These are phyloP conservation scores for Sporisorium exsertum DNA, from an alignment of 1,284 basidiomycete species.

Conservation along the genomic window DNA sequence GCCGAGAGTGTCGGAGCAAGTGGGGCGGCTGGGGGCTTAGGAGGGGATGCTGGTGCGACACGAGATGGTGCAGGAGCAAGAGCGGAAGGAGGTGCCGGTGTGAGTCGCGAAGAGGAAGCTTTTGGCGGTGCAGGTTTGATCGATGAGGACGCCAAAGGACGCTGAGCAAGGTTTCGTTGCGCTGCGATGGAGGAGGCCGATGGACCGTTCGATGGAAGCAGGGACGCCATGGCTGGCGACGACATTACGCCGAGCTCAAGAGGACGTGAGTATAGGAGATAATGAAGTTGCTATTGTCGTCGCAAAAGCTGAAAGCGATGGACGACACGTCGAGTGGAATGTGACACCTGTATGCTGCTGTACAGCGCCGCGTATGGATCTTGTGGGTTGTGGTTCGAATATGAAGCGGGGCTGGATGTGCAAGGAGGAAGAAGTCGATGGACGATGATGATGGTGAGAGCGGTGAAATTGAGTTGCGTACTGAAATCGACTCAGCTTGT, in stretches of 20 bases:
- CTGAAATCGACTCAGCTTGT: constrained; percentile 14
- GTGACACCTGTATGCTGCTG: neutral
- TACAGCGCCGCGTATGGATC: neutral
- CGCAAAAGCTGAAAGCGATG: neutral
- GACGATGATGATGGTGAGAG: neutral
- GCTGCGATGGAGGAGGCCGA: constrained; percentile 16
- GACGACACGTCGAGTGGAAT: neutral
- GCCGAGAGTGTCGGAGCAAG: constrained; percentile 7
- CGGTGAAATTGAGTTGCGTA: neutral
- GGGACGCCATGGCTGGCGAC: constrained; percentile 31
- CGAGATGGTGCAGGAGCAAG: constrained; percentile 9
- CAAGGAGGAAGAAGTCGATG: neutral
- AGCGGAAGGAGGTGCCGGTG: constrained; percentile 6
- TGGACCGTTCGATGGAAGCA: constrained; percentile 22
- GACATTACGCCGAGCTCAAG: constrained; percentile 13
- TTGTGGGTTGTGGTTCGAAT: too few species aligned
- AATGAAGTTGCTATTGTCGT: neutral
- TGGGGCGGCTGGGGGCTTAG: constrained; percentile 9
- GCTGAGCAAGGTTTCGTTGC: constrained; percentile 25
- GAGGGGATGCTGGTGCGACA: constrained; percentile 7
- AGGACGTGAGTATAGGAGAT: neutral
- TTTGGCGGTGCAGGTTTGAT: constrained; percentile 13
- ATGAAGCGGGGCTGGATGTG: neutral
- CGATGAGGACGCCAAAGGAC: constrained; percentile 16
- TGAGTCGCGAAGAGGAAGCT: neutral